phyloP scores from a whole-genome alignment of 2,329 filamentous ascomycete species.

The Talaromyces sp. region DNA sequence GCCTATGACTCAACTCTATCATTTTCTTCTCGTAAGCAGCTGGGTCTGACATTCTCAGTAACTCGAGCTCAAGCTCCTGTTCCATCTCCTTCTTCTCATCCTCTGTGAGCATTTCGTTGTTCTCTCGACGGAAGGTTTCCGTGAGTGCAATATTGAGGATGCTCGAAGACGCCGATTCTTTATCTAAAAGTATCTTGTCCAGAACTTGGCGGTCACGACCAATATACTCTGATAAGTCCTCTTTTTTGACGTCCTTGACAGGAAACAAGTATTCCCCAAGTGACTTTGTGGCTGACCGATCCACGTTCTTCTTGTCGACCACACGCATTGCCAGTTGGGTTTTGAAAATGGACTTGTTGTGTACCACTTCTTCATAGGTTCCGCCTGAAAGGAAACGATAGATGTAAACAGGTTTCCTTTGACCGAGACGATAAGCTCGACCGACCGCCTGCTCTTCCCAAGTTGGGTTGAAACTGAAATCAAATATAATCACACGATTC shows the following conservation, averaged over 20 bases:
- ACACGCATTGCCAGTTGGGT: slow-evolving; percentile 73
- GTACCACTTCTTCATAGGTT: slow-evolving; percentile 72
- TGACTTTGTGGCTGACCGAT: slow-evolving; percentile 61
- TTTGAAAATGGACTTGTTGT: slow-evolving; percentile 77
- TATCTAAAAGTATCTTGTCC: slow-evolving; percentile 50
- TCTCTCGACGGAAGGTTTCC: slow-evolving; percentile 70
- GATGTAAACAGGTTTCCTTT: slow-evolving; percentile 75
- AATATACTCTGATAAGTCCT: slow-evolving; percentile 52
- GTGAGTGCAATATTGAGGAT: slow-evolving; percentile 58
- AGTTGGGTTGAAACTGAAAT: slow-evolving; percentile 76
- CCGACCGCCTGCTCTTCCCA: slow-evolving; percentile 85
- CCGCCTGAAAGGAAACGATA: slow-evolving; percentile 77
- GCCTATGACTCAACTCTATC: neutral
- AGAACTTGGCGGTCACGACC: slow-evolving; percentile 61
- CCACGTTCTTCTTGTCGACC: slow-evolving; percentile 76
- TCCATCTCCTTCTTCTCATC: slow-evolving; percentile 60
- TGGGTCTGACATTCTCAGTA: slow-evolving; percentile 38
- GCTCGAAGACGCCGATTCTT: slow-evolving; percentile 22
- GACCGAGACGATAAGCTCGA: slow-evolving; percentile 79
- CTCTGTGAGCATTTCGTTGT: slow-evolving; percentile 59
- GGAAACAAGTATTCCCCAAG: slow-evolving; percentile 56
- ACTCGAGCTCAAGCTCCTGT: slow-evolving; percentile 41
- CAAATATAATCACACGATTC: slow-evolving; percentile 82
- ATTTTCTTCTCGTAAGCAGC: slow-evolving; percentile 30
- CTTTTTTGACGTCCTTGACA: slow-evolving; percentile 52